Base-by-base conservation (phyloP, 2,329 filamentous ascomycete species). In the Fusarium sp. region DNA sequence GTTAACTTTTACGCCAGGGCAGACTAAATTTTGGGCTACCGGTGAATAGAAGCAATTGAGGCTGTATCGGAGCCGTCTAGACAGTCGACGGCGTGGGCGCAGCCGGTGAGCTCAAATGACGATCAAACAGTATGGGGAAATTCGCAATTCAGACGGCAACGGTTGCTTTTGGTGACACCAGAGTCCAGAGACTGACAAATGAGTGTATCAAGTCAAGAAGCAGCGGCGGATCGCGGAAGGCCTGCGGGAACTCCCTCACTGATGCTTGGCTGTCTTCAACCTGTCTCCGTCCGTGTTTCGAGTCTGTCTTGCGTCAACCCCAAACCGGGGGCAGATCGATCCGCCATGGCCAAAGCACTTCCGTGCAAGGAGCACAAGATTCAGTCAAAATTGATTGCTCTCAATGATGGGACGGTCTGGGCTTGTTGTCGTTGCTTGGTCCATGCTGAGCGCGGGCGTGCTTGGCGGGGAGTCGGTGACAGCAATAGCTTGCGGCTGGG, bases 1-100 rank as follows among this genome's bases (percentile, higher is more conserved):
- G 57, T 64, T 47, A 63, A 71, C 58, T 60, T 58, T 52, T 66
- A 55, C 65, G 56, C 67, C 61, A 18, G 51, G 60, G 27, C 55
- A 67, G 57, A 65, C 73, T 72, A 73, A 66, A 57, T 60, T 61
- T 65, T 58, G 65, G 59, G 54, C 60, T 51, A 56, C 60, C 52
- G 50, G 37, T 40, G 36, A 31, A 44, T 68, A 67, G 70, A 56
- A 65, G 67, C 67, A 58, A 65, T 63, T 55, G 54, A 65, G 37
- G 61, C 50, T 46, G 56, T 65, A 55, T 62, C 57, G 66, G 70
- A 59, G 65, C 39, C 72, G 66, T 68, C 65, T 60, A 69, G 64
- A 73, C 46, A 56, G 51, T 57, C 60, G 65, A 66, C 48, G 62
- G 60, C 52, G 72, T 61, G 40, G 60, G 48, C 51, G 62, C 62